These are phyloP conservation scores for Niebla homalea DNA, from an alignment of 495 filamentous ascomycete species.

Conservation along the genomic window DNA sequence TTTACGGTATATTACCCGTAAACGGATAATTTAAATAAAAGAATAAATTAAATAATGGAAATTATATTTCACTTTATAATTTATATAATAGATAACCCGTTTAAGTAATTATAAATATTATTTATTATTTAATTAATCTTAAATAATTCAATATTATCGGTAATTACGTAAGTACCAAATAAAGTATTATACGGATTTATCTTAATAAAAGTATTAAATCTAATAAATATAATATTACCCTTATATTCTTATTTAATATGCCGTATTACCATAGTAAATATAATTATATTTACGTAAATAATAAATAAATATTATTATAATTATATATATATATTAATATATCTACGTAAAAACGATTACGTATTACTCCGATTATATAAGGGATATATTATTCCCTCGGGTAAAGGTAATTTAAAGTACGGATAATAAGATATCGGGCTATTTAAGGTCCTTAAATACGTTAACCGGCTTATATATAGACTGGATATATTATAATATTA, in stretches of 20 bases:
- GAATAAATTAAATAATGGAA: background rate
- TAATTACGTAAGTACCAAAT: too few relatives aligned
- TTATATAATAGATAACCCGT: background rate
- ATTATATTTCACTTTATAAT: constrained; percentile 1
- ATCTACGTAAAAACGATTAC: background rate
- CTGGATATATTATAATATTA: background rate
- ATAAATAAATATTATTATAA: background rate
- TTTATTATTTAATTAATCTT: background rate
- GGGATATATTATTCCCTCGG: background rate
- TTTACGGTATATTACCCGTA: background rate
- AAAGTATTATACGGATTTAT: too few relatives aligned
- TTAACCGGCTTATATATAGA: too few relatives aligned
- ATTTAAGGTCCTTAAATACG: too few relatives aligned
- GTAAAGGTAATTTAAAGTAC: background rate
- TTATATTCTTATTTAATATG: constrained; percentile 1
- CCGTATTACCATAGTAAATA: background rate
- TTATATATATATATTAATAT: background rate
- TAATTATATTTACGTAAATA: too few relatives aligned
- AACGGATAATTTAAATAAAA: background rate
- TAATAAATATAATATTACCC: background rate
- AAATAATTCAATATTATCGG: too few relatives aligned
- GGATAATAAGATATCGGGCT: background rate
- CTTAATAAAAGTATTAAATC: background rate
- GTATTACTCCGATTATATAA: background rate
- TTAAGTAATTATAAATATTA: background rate